Evolutionary conservation across 352 stramenopile genomes (phyloP).

Genomic region (Pilasporangium apinafurcum): DNA sequence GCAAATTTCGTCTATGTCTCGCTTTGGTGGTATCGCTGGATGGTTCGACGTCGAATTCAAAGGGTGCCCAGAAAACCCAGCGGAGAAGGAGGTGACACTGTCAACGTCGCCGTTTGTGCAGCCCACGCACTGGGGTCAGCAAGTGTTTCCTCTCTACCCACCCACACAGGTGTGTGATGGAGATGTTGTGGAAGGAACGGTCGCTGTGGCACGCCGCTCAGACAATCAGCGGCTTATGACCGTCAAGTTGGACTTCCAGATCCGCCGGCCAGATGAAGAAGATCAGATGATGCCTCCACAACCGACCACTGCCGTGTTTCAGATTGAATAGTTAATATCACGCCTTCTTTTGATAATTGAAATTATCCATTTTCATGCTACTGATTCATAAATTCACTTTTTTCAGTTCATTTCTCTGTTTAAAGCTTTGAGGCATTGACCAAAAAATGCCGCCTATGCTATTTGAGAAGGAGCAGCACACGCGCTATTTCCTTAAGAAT

Average conservation of each 20-base stretch:
- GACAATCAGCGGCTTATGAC: slow-evolving; percentile 89
- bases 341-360: not conserved
- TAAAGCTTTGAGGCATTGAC: not conserved
- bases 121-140: slow-evolving; percentile 85
- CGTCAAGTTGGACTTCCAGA: slow-evolving; percentile 79
- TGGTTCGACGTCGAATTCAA: slow-evolving; percentile 99
- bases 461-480: slow-evolving; percentile 73
- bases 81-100: slow-evolving; percentile 77
- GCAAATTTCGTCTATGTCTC: slow-evolving; percentile 81
- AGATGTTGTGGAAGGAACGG: slow-evolving; percentile 61
- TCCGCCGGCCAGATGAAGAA: slow-evolving; percentile 61
- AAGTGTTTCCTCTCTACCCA: slow-evolving; percentile 82
- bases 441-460: slow-evolving; percentile 6
- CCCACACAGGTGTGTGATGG: slow-evolving; percentile 80
- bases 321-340: slow-evolving; percentile 67
- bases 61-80: slow-evolving; percentile 75
- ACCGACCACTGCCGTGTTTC: slow-evolving; percentile 62
- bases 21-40: slow-evolving; percentile 93
- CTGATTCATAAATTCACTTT: slow-evolving; percentile 22
- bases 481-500: slow-evolving; percentile 78
- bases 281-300: slow-evolving; percentile 27
- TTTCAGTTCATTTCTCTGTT: slow-evolving; percentile 12
- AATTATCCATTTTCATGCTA: slow-evolving; percentile 6
- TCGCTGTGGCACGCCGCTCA: slow-evolving; percentile 64
- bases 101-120: slow-evolving; percentile 89